Evolutionary conservation across 108 stramenopile species (phyloP).

Genomic region (Cyclotella kingstonii): DNA sequence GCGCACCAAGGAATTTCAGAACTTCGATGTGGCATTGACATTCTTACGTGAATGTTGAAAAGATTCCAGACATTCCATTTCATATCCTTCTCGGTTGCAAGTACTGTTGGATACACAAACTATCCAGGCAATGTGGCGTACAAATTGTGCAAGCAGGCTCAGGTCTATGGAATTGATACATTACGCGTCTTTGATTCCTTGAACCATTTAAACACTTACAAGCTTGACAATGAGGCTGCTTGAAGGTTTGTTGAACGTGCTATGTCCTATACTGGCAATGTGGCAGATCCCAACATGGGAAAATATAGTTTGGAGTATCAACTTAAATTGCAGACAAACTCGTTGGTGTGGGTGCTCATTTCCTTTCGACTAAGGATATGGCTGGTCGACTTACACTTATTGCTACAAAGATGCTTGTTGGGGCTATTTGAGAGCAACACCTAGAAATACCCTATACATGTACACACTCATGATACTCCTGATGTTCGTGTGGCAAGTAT

Average conservation of each 20-base stretch:
- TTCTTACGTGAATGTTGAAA: conserved; percentile 78
- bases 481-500: conserved; percentile 92
- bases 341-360: conserved; percentile 65
- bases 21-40: conserved; percentile 92
- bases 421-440: conserved; percentile 66
- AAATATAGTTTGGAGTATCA: conserved; percentile 87
- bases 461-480: conserved; percentile 98
- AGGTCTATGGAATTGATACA: conserved; percentile 77
- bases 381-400: conserved; percentile 80
- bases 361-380: conserved; percentile 86
- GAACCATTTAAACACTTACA: conserved; percentile 82
- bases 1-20: conserved; percentile 86
- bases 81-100: conserved; percentile 89
- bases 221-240: conserved; percentile 81
- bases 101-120: conserved; percentile 84
- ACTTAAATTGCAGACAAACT: conserved; percentile 66
- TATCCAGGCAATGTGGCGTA: conserved; percentile 85
- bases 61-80: conserved; percentile 74
- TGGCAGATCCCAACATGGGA: conserved; percentile 49
- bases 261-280: conserved; percentile 69
- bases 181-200: conserved; percentile 92
- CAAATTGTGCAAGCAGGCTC: conserved; percentile 75
- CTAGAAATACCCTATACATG: conserved; percentile 92
- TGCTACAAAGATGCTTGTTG: conserved; percentile 65
- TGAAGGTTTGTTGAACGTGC: conserved; percentile 84